phyloP scores from a whole-genome alignment of 108 stramenopile species.

The Nitzschia inconspicua region DNA sequence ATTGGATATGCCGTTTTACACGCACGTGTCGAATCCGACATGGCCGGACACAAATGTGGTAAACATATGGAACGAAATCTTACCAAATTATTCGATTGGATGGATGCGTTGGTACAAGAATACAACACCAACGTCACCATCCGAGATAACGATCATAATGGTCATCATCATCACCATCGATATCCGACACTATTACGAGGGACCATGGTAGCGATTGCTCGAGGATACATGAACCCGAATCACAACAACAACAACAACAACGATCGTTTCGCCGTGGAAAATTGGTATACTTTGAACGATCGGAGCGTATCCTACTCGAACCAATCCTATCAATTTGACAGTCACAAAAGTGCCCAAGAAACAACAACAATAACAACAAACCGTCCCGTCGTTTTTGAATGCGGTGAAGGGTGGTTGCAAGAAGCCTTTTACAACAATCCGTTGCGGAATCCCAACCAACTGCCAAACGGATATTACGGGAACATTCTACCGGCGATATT shows the following conservation, averaged over 20 bases:
- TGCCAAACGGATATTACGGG: constrained; percentile 26
- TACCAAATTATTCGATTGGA: constrained; percentile 49
- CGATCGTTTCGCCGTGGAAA: constrained; percentile 28
- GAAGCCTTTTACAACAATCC: constrained; percentile 18
- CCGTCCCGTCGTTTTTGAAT: constrained; percentile 42
- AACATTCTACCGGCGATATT: constrained; percentile 54
- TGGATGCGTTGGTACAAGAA: constrained; percentile 11
- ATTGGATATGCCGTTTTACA: constrained; percentile 56
- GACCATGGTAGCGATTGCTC: neutral
- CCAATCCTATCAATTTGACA: neutral
- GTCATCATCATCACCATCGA: neutral
- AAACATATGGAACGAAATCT: constrained; percentile 56
- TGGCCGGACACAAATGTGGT: constrained; percentile 57
- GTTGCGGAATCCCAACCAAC: neutral
- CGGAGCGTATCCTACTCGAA: constrained; percentile 13
- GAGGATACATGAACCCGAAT: neutral
- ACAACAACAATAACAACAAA: neutral
- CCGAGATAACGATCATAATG: neutral
- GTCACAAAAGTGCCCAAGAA: neutral
- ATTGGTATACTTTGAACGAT: constrained; percentile 26
- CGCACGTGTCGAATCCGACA: constrained; percentile 77
- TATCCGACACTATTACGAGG: neutral
- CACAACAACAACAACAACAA: neutral
- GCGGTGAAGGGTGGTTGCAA: constrained; percentile 41
- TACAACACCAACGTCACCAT: neutral